Percentiles rank a stretch among this genome's conserved stretches.
Conservation (phyloP, 2,329 filamentous ascomycete genomes). For the Colletotrichum lupini region DNA sequence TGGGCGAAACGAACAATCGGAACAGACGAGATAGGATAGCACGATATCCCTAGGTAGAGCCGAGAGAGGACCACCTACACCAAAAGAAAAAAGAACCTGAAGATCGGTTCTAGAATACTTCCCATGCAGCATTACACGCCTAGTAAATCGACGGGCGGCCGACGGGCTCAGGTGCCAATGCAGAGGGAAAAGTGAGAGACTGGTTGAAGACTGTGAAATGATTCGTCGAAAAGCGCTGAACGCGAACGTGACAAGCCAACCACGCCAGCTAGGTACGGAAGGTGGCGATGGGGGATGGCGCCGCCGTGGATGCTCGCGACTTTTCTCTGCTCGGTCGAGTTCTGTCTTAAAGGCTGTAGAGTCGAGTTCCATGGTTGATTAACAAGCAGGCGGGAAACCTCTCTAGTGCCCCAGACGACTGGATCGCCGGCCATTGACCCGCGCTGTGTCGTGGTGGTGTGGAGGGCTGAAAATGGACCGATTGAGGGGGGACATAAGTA, state of each 20-base stretch:
- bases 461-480: conserved; percentile 19
- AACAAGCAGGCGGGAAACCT: not conserved
- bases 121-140: conserved; percentile 5
- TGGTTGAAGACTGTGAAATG: not conserved
- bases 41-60: not conserved
- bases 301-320: not conserved
- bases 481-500: not conserved
- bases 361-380: not conserved
- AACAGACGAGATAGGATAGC: not conserved
- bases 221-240: conserved; percentile 17
- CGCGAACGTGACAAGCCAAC: not conserved
- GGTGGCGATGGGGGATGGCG: conserved; percentile 11
- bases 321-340: not conserved
- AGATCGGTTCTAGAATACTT: conserved; percentile 31
- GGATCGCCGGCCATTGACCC: conserved; percentile 2
- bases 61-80: not conserved
- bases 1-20: not conserved
- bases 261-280: not conserved
- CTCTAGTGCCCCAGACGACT: not conserved
- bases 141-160: not conserved
- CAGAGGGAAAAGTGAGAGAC: conserved; percentile 3
- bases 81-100: not conserved
- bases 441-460: not conserved
- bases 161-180: conserved; percentile 5
- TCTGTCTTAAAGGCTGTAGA: not conserved